Conservation (phyloP, 257 asterid species). For the Fraxinus anomala region DNA sequence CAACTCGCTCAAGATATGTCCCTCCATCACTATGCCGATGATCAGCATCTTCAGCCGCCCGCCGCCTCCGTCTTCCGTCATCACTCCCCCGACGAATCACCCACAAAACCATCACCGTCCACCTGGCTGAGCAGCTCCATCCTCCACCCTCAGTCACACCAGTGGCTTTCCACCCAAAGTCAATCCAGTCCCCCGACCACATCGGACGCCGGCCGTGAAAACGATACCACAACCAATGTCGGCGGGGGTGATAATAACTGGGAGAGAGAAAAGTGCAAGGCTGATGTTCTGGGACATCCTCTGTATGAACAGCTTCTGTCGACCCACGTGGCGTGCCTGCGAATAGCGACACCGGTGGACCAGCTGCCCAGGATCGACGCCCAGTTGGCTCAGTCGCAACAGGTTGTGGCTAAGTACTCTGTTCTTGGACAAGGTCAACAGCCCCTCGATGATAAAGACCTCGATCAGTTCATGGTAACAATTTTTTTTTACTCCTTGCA, state of each 20-base stretch:
- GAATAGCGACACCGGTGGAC: constrained; percentile 98
- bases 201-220: not conserved
- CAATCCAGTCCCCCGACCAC: not conserved
- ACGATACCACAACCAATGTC: not conserved
- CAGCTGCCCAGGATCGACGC: constrained; percentile 97
- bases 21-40: not conserved
- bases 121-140: constrained; percentile 5
- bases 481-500: not conserved
- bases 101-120: not conserved
- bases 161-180: constrained; percentile 14
- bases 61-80: not conserved
- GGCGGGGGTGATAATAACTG: constrained; percentile 44
- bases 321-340: constrained; percentile 89
- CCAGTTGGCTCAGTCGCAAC: constrained; percentile 87
- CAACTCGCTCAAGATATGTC: not conserved
- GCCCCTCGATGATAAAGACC: constrained; percentile 74
- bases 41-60: not conserved
- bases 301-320: constrained; percentile 81
- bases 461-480: constrained; percentile 90
- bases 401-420: constrained; percentile 85
- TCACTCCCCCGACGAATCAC: constrained; percentile 1
- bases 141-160: constrained; percentile 14
- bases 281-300: constrained; percentile 79
- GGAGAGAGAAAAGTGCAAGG: constrained; percentile 88
- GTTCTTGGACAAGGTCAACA: constrained; percentile 63